These are phyloP conservation scores for Vaccinium vitisidaea DNA, from an alignment of 148 eudicot genomes.

Conservation along the genomic window DNA sequence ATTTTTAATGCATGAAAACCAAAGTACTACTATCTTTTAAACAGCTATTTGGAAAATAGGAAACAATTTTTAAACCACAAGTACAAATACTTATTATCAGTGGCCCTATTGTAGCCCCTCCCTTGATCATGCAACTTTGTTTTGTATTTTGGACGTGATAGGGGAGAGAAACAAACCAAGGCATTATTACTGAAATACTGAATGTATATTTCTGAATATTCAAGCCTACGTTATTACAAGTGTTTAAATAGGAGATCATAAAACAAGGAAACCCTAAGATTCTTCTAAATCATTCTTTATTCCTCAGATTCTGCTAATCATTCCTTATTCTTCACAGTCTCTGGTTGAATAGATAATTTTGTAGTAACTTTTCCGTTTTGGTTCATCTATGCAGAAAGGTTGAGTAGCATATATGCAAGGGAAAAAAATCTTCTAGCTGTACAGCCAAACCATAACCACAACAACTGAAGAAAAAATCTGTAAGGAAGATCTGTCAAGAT, in stretches of 20 bases:
- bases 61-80: background rate
- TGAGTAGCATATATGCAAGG: constrained; percentile 30
- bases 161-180: too few relatives aligned
- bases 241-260: too few relatives aligned
- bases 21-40: background rate
- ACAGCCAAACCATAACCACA: constrained; percentile 43
- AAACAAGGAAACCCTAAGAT: too few relatives aligned
- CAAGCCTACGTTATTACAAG: too few relatives aligned
- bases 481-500: constrained; percentile 61
- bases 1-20: background rate
- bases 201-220: too few relatives aligned
- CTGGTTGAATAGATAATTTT: background rate
- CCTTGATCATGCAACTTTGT: too few relatives aligned
- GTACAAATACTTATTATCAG: background rate
- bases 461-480: constrained; percentile 28
- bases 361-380: constrained; percentile 15
- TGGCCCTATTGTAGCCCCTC: background rate
- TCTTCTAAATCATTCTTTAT: too few relatives aligned
- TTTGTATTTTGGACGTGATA: background rate
- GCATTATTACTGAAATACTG: too few relatives aligned
- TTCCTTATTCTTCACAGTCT: too few relatives aligned
- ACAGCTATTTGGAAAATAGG: background rate
- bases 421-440: constrained; percentile 44
- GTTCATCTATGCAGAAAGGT: constrained; percentile 37
- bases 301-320: too few relatives aligned